Evolutionary conservation across 805 yeast genomes (phyloP), one percentile per base, ranked within the genome.

Genomic region (Crinitomyces ghanaensis): DNA sequence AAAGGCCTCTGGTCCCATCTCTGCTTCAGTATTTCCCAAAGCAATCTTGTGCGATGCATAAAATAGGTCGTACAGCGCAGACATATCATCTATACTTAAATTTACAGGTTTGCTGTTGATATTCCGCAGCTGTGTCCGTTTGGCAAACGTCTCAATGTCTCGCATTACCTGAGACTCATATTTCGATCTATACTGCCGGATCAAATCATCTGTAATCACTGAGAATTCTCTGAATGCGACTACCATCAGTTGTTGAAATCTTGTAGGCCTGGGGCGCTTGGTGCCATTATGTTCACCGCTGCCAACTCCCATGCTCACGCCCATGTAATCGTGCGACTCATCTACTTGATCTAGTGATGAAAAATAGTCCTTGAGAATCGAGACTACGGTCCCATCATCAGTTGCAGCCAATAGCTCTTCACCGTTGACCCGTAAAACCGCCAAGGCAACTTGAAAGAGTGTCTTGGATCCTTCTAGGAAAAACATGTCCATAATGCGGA

Each of bases 301-400:
- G n/a, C n/a, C n/a, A n/a, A n/a, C n/a, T n/a, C n/a, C n/a, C n/a
- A n/a, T n/a, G n/a, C n/a, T n/a, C 29, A 83, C 72, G 22, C 71
- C 65, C 43, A 77, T 70, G 32, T 69, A 69, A 45, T 73, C 74
- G 18, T 70, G 70, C 46, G 79, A 74, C 5, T 70, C 56, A 0
- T 93, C 68, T 22, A 68, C 68, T 35, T 78, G 77, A 49, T 81
- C 93, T 15, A 88, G 64, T 0, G 77, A 68, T 17, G 70, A 64
- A 50, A 91, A 91, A 56, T 80, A 91, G 17, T 74, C 73, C 50
- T 88, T 91, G 40, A 91, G 66, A 20, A 88, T 72, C 4, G 83
- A 78, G 30, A 91, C 80, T 45, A 93, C 85, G 43, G 78, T 73
- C 2, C 97, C 97, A 52, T 91, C 97, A 59, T 91, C 99, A 42